Evolutionary conservation across 345 rosid species (phyloP).

Genomic region (Eutrema yunnanense): DNA sequence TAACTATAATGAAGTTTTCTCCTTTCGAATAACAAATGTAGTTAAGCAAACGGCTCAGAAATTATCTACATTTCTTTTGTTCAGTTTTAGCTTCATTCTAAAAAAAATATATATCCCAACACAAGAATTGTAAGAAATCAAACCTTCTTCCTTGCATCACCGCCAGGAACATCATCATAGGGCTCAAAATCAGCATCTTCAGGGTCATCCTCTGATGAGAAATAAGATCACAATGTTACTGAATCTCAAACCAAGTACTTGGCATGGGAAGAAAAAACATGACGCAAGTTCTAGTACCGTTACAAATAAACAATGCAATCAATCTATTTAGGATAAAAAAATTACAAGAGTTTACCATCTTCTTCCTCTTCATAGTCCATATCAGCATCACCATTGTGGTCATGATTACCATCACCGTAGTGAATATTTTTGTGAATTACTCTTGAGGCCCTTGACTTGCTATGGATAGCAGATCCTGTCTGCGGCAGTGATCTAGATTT

Average conservation of each 20-base stretch:
- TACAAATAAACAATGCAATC: background rate
- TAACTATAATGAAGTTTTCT: background rate
- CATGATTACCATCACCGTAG: slow-evolving; percentile 30
- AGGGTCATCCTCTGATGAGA: slow-evolving; percentile 87
- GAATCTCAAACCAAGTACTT: slow-evolving; percentile 6
- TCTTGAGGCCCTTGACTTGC: slow-evolving; percentile 53
- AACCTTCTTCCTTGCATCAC: slow-evolving; percentile 55
- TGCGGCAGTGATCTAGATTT: slow-evolving; percentile 52
- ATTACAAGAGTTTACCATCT: slow-evolving; percentile 58
- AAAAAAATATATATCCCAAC: background rate
- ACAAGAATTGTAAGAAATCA: slow-evolving; percentile 16
- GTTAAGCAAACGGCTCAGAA: background rate
- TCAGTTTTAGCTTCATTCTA: background rate
- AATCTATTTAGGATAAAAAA: slow-evolving; percentile 9
- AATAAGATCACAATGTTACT: slow-evolving; percentile 30
- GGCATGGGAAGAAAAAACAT: background rate
- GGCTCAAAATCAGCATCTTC: slow-evolving; percentile 98
- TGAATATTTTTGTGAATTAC: slow-evolving; percentile 36
- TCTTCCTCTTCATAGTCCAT: slow-evolving; percentile 80
- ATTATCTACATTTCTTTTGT: slow-evolving; percentile 3
- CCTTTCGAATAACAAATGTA: background rate
- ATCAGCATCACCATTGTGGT: slow-evolving; percentile 52
- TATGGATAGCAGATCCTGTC: slow-evolving; percentile 37
- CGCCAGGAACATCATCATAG: slow-evolving; percentile 42
- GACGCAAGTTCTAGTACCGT: background rate